phyloP scores from a whole-genome alignment of 345 rosid genomes.

The Atalantia buxifolia region DNA sequence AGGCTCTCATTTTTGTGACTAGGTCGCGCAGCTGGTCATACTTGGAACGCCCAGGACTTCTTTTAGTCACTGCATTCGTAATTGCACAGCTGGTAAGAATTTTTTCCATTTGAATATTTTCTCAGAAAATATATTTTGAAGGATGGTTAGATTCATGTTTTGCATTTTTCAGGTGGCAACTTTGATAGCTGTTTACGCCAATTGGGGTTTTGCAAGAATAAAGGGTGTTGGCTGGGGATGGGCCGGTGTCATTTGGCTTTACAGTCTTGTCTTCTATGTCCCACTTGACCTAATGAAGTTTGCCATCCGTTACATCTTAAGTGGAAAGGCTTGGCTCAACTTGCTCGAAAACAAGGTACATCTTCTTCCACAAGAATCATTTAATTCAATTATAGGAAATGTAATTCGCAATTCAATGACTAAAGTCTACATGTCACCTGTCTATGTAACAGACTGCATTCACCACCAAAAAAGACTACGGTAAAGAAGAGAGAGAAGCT shows the following conservation, averaged over 20 bases:
- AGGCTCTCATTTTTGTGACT: slow-evolving; percentile 88
- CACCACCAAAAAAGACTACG: slow-evolving; percentile 85
- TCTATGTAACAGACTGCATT: slow-evolving; percentile 59
- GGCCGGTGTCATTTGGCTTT: slow-evolving; percentile 91
- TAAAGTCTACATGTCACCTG: neutral
- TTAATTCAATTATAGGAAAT: neutral
- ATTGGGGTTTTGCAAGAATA: slow-evolving; percentile 76
- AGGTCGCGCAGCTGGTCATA: slow-evolving; percentile 92
- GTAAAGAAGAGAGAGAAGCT: slow-evolving; percentile 85
- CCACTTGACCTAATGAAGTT: slow-evolving; percentile 85
- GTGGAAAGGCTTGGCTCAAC: slow-evolving; percentile 81
- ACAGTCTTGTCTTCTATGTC: slow-evolving; percentile 61
- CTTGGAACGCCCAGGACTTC: slow-evolving; percentile 70
- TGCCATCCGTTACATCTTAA: slow-evolving; percentile 65
- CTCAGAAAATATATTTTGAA: neutral
- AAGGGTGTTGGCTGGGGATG: slow-evolving; percentile 91
- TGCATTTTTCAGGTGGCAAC: slow-evolving; percentile 58
- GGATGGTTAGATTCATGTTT: neutral
- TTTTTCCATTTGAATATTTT: neutral
- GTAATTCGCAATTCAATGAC: neutral
- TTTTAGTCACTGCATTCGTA: slow-evolving; percentile 52
- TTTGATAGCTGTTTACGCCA: slow-evolving; percentile 58
- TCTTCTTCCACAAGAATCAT: neutral
- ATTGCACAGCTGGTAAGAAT: slow-evolving; percentile 65
- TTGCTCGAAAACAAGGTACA: slow-evolving; percentile 73